These are phyloP conservation scores for Colletotrichum liaoningense DNA, from an alignment of 2,329 filamentous ascomycete genomes.

Conservation along the genomic window DNA sequence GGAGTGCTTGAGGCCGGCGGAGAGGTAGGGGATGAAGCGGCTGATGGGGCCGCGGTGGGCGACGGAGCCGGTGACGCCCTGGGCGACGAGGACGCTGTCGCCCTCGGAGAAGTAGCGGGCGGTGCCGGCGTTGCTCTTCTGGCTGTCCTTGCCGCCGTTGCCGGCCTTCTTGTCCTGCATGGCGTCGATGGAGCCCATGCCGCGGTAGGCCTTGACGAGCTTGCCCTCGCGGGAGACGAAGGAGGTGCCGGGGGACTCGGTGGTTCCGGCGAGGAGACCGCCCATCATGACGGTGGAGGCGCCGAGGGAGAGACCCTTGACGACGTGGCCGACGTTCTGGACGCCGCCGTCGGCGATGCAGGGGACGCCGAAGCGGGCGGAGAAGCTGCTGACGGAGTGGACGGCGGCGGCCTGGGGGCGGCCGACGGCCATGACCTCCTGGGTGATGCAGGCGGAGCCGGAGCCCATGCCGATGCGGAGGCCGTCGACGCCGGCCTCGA, in stretches of 20 bases:
- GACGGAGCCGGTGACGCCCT: slow-evolving; percentile 91
- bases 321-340: slow-evolving; percentile 98
- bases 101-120: slow-evolving; percentile 99
- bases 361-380: slow-evolving; percentile 92
- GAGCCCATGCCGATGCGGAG: slow-evolving; percentile 99
- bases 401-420: slow-evolving; percentile 95
- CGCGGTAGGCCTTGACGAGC: slow-evolving; percentile 98
- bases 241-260: slow-evolving; percentile 95
- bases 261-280: slow-evolving; percentile 94
- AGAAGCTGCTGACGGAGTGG: slow-evolving; percentile 89
- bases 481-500: slow-evolving; percentile 94
- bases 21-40: slow-evolving; percentile 96
- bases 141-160: slow-evolving; percentile 75
- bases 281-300: slow-evolving; percentile 99
- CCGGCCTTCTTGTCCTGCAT: slow-evolving; percentile 99
- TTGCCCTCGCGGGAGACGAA: slow-evolving; percentile 97
- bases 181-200: slow-evolving; percentile 98
- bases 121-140: slow-evolving; percentile 91
- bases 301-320: slow-evolving; percentile 95
- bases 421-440: slow-evolving; percentile 99
- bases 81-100: slow-evolving; percentile 92
- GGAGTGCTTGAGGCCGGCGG: slow-evolving; percentile 96
- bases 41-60: slow-evolving; percentile 86
- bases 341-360: slow-evolving; percentile 98
- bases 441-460: slow-evolving; percentile 97